These are phyloP conservation scores for Vigna trinervia DNA, from an alignment of 306 rosid genomes.

Conservation along the genomic window DNA sequence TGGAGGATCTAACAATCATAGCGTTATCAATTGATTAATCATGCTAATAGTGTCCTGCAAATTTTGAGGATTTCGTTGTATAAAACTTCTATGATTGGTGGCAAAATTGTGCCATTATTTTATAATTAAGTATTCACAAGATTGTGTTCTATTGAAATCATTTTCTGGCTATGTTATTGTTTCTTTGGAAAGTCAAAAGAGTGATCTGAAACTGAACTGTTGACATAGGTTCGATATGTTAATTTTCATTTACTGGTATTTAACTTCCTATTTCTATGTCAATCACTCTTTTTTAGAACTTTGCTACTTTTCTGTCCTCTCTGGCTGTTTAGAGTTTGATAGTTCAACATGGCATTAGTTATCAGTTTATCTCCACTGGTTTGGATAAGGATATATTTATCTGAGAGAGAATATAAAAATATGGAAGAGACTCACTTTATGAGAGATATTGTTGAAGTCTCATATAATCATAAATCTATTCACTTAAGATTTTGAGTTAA, in stretches of 20 bases:
- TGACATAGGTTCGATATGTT: not conserved
- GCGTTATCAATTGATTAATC: constrained; percentile 26
- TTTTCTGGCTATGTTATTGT: constrained; percentile 10
- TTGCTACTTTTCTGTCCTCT: too few species aligned
- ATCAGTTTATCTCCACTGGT: too few species aligned
- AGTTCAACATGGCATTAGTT: too few species aligned
- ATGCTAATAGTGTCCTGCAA: constrained; percentile 16
- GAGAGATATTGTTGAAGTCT: too few species aligned
- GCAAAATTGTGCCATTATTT: constrained; percentile 4
- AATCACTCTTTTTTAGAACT: too few species aligned
- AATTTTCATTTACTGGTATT: not conserved
- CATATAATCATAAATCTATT: too few species aligned
- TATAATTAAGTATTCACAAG: not conserved
- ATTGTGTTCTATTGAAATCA: not conserved
- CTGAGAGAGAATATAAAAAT: too few species aligned
- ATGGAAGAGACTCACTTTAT: too few species aligned
- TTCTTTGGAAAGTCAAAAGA: not conserved
- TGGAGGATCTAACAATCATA: constrained; percentile 40
- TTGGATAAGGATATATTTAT: too few species aligned
- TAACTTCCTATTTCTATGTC: not conserved
- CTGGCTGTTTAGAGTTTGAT: too few species aligned
- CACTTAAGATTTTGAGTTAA: too few species aligned
- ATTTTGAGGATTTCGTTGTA: constrained; percentile 26
- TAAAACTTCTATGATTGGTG: constrained; percentile 24
- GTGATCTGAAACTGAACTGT: not conserved